Conservation (phyloP, 2,329 filamentous ascomycete genomes). For the Chaetomium olivaceum region DNA sequence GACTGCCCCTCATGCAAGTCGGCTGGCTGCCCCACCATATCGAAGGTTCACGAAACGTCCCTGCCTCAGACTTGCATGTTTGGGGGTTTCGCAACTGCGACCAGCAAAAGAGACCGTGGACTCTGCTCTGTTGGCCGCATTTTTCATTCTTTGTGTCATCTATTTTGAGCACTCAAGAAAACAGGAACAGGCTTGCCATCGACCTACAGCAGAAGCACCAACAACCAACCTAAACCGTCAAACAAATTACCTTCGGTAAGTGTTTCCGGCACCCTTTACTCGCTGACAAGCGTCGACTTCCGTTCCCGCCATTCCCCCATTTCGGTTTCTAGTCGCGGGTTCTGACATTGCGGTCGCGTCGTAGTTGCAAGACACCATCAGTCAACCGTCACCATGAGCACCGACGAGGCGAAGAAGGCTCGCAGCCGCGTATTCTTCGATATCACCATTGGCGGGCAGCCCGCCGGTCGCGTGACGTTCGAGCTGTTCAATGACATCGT, state of each 20-base stretch:
- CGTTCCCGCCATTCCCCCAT: background rate
- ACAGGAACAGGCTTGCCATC: background rate
- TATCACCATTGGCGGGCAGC: slow-evolving; percentile 74
- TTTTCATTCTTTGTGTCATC: background rate
- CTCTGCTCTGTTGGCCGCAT: background rate
- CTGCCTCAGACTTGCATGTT: slow-evolving; percentile 16
- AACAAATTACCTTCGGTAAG: background rate
- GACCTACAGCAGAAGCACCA: background rate
- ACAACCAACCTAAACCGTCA: background rate
- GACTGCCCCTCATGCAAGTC: slow-evolving; percentile 10
- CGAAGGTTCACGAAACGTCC: slow-evolving; percentile 35
- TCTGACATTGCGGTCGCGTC: background rate
- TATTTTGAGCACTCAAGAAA: background rate
- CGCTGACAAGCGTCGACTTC: background rate
- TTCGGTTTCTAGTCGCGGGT: background rate
- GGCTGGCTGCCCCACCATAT: slow-evolving; percentile 30
- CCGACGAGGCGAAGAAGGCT: slow-evolving; percentile 50
- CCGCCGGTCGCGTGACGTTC: slow-evolving; percentile 78
- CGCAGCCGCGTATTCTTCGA: slow-evolving; percentile 91
- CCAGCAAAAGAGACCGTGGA: slow-evolving; percentile 2
- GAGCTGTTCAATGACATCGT: slow-evolving; percentile 78
- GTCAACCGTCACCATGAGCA: slow-evolving; percentile 40
- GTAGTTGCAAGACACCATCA: background rate
- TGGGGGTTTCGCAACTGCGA: background rate
- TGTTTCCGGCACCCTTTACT: background rate